A percentile compares a stretch with the other conserved stretches of the same genome.
These are phyloP conservation scores for Mycena galericulata DNA, from an alignment of 768 basidiomycete genomes.

Conservation along the genomic window DNA sequence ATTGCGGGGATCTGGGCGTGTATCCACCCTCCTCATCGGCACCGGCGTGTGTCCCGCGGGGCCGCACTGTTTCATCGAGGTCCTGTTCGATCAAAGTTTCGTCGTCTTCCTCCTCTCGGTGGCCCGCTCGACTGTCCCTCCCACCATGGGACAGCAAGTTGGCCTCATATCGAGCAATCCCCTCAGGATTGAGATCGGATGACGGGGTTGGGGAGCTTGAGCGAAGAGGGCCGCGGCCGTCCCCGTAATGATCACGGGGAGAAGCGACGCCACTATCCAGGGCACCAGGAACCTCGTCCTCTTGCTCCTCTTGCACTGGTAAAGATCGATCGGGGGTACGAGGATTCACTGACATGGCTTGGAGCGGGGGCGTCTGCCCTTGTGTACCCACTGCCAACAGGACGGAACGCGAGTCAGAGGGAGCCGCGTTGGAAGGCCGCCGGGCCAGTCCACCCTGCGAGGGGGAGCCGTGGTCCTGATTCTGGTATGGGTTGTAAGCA, in stretches of 20 bases:
- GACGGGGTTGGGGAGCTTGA: slow-evolving; percentile 64
- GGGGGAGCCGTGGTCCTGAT: slow-evolving; percentile 44
- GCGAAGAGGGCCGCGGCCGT: slow-evolving; percentile 47
- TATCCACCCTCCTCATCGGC: slow-evolving; percentile 66
- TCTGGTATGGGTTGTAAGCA: slow-evolving; percentile 36
- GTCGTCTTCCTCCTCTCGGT: slow-evolving; percentile 59
- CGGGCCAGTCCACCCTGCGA: slow-evolving; percentile 57
- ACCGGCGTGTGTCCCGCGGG: slow-evolving; percentile 47
- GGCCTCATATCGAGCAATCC: slow-evolving; percentile 49
- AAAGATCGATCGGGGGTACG: slow-evolving; percentile 80
- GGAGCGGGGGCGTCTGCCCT: slow-evolving; percentile 67
- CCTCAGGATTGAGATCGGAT: slow-evolving; percentile 66
- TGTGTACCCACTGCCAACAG: slow-evolving; percentile 26
- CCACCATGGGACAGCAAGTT: slow-evolving; percentile 48
- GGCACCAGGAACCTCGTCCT: slow-evolving; percentile 64
- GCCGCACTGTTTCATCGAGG: slow-evolving; percentile 46
- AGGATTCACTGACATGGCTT: slow-evolving; percentile 55
- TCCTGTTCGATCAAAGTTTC: slow-evolving; percentile 59
- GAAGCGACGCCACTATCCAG: slow-evolving; percentile 46
- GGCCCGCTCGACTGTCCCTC: slow-evolving; percentile 51
- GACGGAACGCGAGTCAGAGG: slow-evolving; percentile 26
- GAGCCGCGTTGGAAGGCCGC: slow-evolving; percentile 43
- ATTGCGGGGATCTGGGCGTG: slow-evolving; percentile 78
- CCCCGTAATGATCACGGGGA: slow-evolving; percentile 44
- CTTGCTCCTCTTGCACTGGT: slow-evolving; percentile 81